Percentiles rank a stretch among this genome's conserved stretches.
phyloP scores from a whole-genome alignment of 441 rosid genomes.

The Erodium trifolium region DNA sequence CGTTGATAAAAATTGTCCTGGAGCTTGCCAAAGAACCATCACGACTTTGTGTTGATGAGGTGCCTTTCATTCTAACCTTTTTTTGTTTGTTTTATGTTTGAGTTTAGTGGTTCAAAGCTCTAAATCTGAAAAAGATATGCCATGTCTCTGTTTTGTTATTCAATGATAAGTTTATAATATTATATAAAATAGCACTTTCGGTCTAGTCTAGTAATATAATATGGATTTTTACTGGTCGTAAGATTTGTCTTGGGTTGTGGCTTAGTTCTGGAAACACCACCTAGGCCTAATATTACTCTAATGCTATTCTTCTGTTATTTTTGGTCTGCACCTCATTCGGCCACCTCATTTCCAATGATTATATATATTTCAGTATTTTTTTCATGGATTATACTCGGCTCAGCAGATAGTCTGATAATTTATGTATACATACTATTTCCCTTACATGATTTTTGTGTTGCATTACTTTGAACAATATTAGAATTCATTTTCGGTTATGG shows the following conservation, averaged over 20 bases:
- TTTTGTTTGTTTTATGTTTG: not conserved
- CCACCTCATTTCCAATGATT: not conserved
- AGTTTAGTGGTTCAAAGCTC: not conserved
- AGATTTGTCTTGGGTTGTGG: not conserved
- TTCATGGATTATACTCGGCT: not conserved
- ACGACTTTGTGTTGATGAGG: slow-evolving; percentile 87
- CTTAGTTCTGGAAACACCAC: not conserved
- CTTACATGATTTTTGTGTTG: not conserved
- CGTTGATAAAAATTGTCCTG: slow-evolving; percentile 81
- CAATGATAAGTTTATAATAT: not conserved
- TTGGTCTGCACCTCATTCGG: not conserved
- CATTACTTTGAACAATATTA: not conserved
- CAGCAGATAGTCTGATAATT: not conserved
- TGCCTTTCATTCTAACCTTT: slow-evolving; percentile 19
- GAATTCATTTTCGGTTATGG: slow-evolving; percentile 2
- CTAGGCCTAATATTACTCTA: not conserved
- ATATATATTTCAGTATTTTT: not conserved
- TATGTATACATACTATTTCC: not conserved
- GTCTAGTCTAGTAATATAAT: not conserved
- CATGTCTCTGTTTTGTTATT: not conserved
- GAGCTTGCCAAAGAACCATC: slow-evolving; percentile 96
- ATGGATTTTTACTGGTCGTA: not conserved
- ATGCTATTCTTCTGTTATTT: not conserved
- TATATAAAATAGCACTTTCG: not conserved
- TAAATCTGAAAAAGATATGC: not conserved